These are phyloP conservation scores for Exidia glandulosa DNA, from an alignment of 768 basidiomycete species.

Conservation along the genomic window DNA sequence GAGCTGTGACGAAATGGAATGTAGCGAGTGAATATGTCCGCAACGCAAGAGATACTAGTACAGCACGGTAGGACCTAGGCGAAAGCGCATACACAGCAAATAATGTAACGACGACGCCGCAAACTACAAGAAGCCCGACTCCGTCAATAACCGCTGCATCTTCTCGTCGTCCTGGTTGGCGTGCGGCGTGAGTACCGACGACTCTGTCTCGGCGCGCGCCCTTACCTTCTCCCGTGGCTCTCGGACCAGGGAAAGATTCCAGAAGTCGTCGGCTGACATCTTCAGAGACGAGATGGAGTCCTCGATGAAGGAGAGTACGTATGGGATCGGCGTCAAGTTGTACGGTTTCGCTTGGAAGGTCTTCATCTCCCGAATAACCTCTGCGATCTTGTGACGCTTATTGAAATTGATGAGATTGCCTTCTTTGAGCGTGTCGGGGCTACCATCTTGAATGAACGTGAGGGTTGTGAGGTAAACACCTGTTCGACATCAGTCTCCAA, in stretches of 20 bases:
- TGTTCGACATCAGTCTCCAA: constrained; percentile 18
- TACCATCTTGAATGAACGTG: constrained; percentile 98
- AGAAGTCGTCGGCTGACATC: constrained; percentile 46
- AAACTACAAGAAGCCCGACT: constrained; percentile 71
- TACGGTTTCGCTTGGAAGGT: constrained; percentile 89
- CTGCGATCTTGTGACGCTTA: constrained; percentile 91
- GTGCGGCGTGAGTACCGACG: neutral
- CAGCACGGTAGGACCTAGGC: neutral
- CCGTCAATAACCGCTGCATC: constrained; percentile 83
- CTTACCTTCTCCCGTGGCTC: constrained; percentile 66
- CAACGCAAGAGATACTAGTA: neutral
- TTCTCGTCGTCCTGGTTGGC: constrained; percentile 75
- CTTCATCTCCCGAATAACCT: constrained; percentile 93
- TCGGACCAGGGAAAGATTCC: constrained; percentile 73
- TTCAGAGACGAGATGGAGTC: constrained; percentile 63
- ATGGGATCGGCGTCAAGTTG: constrained; percentile 61
- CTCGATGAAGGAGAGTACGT: constrained; percentile 66
- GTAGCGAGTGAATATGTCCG: neutral
- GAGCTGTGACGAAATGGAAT: neutral
- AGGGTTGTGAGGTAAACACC: constrained; percentile 93
- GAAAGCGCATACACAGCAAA: neutral
- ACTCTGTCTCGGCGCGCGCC: neutral
- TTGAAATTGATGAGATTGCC: constrained; percentile 79
- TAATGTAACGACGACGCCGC: neutral
- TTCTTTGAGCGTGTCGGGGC: constrained; percentile 63